These are phyloP conservation scores for Aureobasidium sp. DNA, from an alignment of 2,329 filamentous ascomycete genomes.

Conservation along the genomic window DNA sequence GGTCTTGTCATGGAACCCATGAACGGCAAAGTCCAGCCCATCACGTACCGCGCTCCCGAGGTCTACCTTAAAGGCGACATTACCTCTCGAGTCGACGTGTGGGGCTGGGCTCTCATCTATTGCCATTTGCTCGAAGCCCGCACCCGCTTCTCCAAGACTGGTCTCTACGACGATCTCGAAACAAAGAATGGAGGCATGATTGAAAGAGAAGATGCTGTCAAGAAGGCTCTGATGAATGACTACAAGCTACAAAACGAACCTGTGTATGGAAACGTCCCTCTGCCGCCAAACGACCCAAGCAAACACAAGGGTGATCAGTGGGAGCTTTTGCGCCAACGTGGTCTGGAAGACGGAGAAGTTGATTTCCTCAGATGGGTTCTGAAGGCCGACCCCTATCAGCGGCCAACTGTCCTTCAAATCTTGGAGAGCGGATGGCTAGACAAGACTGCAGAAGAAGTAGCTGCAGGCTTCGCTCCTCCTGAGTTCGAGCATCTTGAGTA, in stretches of 20 bases:
- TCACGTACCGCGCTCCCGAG: conserved; percentile 22
- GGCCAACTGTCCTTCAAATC: conserved; percentile 19
- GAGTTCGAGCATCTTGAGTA: not conserved
- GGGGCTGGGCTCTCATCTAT: conserved; percentile 22
- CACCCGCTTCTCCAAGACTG: conserved; percentile 18
- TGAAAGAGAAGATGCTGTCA: conserved; percentile 17
- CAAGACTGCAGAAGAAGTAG: conserved; percentile 1
- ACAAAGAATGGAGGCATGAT: conserved; percentile 11
- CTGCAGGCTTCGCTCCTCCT: not conserved
- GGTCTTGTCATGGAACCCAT: conserved; percentile 21
- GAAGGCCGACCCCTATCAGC: conserved; percentile 18
- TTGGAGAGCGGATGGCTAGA: conserved; percentile 12
- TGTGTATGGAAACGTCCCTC: conserved; percentile 17
- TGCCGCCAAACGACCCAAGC: conserved; percentile 15
- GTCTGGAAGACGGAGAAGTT: conserved; percentile 18
- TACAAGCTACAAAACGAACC: conserved; percentile 18
- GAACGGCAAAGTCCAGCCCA: conserved; percentile 20
- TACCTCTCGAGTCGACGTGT: conserved; percentile 20
- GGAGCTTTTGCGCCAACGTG: conserved; percentile 16
- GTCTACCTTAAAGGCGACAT: conserved; percentile 22
- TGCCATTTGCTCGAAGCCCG: conserved; percentile 23
- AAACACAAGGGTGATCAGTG: conserved; percentile 17
- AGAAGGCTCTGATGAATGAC: conserved; percentile 19
- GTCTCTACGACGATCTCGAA: conserved; percentile 20
- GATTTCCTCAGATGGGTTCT: conserved; percentile 20